Evolutionary conservation across 2,329 filamentous ascomycete species (phyloP), one percentile per base, ranked within the genome.

Genomic region (Aciculosporium take): DNA sequence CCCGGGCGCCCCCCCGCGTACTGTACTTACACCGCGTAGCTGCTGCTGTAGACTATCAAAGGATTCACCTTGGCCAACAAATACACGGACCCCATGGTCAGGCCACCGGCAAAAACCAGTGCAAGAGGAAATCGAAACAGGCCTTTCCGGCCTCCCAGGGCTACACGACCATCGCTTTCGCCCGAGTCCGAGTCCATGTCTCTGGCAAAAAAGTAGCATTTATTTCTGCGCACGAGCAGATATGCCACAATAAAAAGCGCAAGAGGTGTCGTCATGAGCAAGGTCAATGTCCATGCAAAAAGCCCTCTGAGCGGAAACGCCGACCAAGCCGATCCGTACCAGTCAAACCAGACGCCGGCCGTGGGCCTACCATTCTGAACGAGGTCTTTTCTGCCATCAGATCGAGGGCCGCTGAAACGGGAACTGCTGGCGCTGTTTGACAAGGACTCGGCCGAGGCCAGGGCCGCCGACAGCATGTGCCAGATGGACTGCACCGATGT

Each of bases 401-500:
- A 61, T 30, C 72, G 60, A 13, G 66, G 61, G 5, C 79, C 75
- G 39, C 74, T 72, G 52, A 93, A 94, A 2, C 67, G 69, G 35
- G 72, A 65, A 13, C 38, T 41, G 43, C 76, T 79, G 1, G 72
- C 76, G 49, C 85, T 76, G 12, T 76, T 73, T 0, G 85, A 80
- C 33, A 96, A 68, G 1, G 69, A 69, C 52, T 80, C 70, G 18
- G 84, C 76, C 0, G 88, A 91, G 6, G 79, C 74, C 20, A 95
- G 63, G 5, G 87, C 78, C 12, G 80, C 80, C 29, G 85, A 93
- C 29, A 98, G 69, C 91, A 98, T 96, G 58, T 96, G 88, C 88
- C 88, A 96, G 17, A 96, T 61, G 47, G 74, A 79, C 36, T 65
- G 63, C 44, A 61, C 60, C n/a, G 77, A 82, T 0, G 87, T 82